phyloP scores from a whole-genome alignment of 78 protist species.

The Capsaspora owczarzaki region DNA sequence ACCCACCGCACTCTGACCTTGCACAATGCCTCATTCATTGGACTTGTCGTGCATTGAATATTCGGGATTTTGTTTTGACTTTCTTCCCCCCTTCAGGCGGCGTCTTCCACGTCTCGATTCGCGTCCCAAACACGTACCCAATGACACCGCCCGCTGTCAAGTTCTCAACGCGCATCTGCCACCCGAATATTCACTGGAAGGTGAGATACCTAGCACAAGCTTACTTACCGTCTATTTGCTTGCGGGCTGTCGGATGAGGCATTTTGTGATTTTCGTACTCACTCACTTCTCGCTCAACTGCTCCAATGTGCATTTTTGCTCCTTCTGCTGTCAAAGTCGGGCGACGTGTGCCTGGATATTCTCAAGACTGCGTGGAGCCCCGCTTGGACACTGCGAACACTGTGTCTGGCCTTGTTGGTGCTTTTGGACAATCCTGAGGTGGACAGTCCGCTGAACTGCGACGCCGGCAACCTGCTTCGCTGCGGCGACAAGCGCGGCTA shows the following conservation, averaged over 20 bases:
- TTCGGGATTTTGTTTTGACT: no score
- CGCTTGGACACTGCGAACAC: conserved; percentile 9
- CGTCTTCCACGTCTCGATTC: background rate
- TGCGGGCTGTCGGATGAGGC: no score
- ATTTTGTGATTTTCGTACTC: no score
- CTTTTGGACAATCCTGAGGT: conserved; percentile 7
- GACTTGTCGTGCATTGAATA: no score
- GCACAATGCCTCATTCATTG: no score
- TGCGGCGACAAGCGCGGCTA: conserved; percentile 11
- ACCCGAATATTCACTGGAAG: conserved; percentile 19
- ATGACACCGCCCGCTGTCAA: background rate
- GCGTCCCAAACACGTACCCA: background rate
- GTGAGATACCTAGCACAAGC: background rate
- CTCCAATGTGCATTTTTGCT: no score
- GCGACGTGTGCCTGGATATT: conserved; percentile 20
- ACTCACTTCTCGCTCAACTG: no score
- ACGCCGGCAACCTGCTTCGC: conserved; percentile 11
- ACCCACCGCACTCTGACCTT: no score
- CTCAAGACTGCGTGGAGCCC: conserved; percentile 9
- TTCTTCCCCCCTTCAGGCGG: no score
- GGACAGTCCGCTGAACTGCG: conserved; percentile 19
- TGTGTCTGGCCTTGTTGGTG: conserved; percentile 6
- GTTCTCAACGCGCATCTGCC: background rate
- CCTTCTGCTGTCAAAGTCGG: no score
- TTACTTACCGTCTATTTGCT: no score